Evolutionary conservation across 1,139 yeast genomes (phyloP).

Genomic region (Sugiyamaella paludigena): DNA sequence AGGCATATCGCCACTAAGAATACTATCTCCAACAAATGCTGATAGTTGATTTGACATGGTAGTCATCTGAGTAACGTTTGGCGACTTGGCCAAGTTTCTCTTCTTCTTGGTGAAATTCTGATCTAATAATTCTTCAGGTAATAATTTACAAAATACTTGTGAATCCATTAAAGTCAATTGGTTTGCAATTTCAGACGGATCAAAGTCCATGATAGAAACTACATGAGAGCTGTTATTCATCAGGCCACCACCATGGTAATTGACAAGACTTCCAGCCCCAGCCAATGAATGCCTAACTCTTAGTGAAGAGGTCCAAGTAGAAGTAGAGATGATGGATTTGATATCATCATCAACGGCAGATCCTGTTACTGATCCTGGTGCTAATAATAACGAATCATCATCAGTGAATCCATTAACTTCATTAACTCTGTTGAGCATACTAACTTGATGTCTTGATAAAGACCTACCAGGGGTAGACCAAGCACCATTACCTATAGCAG

Average conservation of each 20-base stretch:
- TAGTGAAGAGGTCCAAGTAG: slow-evolving; percentile 14
- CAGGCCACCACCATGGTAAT: slow-evolving; percentile 4
- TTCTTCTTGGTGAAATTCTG: slow-evolving; percentile 68
- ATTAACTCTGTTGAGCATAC: slow-evolving; percentile 19
- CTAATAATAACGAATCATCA: slow-evolving; percentile 2
- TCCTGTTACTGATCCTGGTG: not conserved
- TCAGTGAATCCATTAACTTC: slow-evolving; percentile 22
- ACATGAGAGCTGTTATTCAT: slow-evolving; percentile 6
- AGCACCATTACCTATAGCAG: not conserved
- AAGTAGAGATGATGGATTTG: slow-evolving; percentile 15
- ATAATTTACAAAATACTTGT: slow-evolving; percentile 61
- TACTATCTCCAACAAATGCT: slow-evolving; percentile 78
- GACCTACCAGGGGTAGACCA: slow-evolving; percentile 9
- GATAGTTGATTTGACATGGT: slow-evolving; percentile 76
- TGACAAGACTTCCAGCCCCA: slow-evolving; percentile 12
- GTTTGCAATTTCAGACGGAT: slow-evolving; percentile 78
- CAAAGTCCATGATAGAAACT: slow-evolving; percentile 51
- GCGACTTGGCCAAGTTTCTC: slow-evolving; percentile 58
- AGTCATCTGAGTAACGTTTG: slow-evolving; percentile 69
- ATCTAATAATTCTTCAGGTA: slow-evolving; percentile 70
- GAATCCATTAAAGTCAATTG: slow-evolving; percentile 83
- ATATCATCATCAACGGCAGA: slow-evolving; percentile 14
- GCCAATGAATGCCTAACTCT: slow-evolving; percentile 12
- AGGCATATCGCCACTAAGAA: slow-evolving; percentile 41
- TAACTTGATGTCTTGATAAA: slow-evolving; percentile 21